phyloP scores from a whole-genome alignment of 31 red algal species.

The Pterothamnion heteromorphum region DNA sequence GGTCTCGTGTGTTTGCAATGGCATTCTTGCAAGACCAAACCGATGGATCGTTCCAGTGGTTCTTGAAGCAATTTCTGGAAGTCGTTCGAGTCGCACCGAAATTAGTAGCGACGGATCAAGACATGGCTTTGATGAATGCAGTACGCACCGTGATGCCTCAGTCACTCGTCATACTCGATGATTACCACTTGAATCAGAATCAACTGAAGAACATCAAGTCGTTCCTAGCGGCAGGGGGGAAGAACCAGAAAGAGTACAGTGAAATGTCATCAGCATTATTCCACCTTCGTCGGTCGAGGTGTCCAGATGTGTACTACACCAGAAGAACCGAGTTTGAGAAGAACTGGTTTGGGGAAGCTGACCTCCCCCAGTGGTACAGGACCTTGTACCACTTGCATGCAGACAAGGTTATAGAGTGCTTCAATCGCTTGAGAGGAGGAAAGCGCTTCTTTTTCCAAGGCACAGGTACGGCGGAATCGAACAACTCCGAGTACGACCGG shows the following conservation, averaged over 20 bases:
- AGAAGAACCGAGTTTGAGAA: not conserved
- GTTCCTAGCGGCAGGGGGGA: not conserved
- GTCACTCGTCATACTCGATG: not conserved
- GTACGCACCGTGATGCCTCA: not conserved
- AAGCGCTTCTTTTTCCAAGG: not conserved
- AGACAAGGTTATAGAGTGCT: not conserved
- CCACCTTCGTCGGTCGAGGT: not conserved
- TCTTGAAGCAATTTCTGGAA: not conserved
- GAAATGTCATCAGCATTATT: not conserved
- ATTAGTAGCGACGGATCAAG: not conserved
- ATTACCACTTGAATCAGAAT: conserved; percentile 26
- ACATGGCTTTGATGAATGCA: not conserved
- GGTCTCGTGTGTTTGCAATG: not conserved
- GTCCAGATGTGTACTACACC: not conserved
- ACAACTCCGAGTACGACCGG: not conserved
- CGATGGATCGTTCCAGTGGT: not conserved
- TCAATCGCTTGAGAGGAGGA: not conserved
- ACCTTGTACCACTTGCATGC: not conserved
- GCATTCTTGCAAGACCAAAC: not conserved
- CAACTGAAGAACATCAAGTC: not conserved
- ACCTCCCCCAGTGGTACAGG: not conserved
- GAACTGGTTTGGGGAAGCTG: not conserved
- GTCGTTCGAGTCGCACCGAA: not conserved
- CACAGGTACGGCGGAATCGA: not conserved
- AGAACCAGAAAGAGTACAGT: not conserved